These are phyloP conservation scores for Helichrysum umbraculigerum DNA, from an alignment of 129 eudicot species.

Conservation along the genomic window DNA sequence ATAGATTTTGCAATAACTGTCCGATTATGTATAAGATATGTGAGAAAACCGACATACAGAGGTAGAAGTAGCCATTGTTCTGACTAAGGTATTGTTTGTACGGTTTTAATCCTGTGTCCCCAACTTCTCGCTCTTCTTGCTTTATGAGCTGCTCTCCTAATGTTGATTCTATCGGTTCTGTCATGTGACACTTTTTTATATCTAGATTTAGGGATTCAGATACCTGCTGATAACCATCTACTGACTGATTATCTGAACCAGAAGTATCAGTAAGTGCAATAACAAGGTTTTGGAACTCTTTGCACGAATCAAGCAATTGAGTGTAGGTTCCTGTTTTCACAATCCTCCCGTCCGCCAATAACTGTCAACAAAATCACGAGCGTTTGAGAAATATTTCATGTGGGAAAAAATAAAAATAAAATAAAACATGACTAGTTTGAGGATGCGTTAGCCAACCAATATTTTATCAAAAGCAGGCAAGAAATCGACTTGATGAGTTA, in stretches of 20 bases:
- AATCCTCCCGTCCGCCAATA: slow-evolving; percentile 58
- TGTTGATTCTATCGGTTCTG: slow-evolving; percentile 17
- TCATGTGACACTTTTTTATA: slow-evolving; percentile 23
- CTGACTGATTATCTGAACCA: slow-evolving; percentile 16
- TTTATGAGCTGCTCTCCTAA: slow-evolving; percentile 59
- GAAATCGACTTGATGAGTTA: slow-evolving; percentile 83
- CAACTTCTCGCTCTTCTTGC: slow-evolving; percentile 60
- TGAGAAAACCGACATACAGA: slow-evolving; percentile 37
- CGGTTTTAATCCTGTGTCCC: slow-evolving; percentile 62
- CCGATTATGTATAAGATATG: slow-evolving; percentile 46
- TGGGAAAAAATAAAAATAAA: background rate
- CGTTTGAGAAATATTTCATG: background rate
- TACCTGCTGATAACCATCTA: slow-evolving; percentile 15
- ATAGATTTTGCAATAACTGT: slow-evolving; percentile 48
- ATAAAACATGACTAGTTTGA: background rate
- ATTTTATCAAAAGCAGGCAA: slow-evolving; percentile 61
- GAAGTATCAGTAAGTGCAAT: slow-evolving; percentile 42
- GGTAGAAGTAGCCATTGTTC: slow-evolving; percentile 52
- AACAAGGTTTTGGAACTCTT: slow-evolving; percentile 53
- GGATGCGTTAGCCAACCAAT: slow-evolving; percentile 39
- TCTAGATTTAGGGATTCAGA: slow-evolving; percentile 30
- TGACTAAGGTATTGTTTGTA: slow-evolving; percentile 55
- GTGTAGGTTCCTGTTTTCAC: slow-evolving; percentile 43
- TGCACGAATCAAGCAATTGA: slow-evolving; percentile 43
- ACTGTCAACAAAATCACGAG: slow-evolving; percentile 28